These are phyloP conservation scores for Venturia pyrina DNA, from an alignment of 2,329 filamentous ascomycete species.

Conservation along the genomic window DNA sequence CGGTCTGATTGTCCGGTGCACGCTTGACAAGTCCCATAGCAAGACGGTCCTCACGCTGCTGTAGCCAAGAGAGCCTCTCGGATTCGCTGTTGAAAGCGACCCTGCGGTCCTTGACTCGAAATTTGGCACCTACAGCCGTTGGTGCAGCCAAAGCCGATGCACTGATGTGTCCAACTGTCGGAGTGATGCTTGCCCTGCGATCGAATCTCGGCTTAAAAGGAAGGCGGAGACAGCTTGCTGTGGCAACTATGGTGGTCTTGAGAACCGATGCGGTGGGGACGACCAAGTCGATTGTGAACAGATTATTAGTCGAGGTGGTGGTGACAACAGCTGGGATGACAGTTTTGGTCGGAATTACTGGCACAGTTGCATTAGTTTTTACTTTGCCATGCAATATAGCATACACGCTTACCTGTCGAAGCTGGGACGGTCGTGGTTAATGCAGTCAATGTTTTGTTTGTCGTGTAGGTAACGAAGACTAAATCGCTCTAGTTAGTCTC, in stretches of 20 bases:
- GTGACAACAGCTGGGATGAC: conserved; percentile 18
- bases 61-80: conserved; percentile 13
- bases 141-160: conserved; percentile 14
- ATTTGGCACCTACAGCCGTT: conserved; percentile 16
- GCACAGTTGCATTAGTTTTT: neutral
- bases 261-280: conserved; percentile 16
- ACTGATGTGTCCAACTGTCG: conserved; percentile 15
- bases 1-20: conserved; percentile 26
- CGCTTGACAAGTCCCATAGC: conserved; percentile 19
- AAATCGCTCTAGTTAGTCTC: conserved; percentile 5
- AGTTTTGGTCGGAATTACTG: conserved; percentile 18
- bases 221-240: conserved; percentile 23
- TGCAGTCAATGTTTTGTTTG: conserved; percentile 18
- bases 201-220: conserved; percentile 17
- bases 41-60: conserved; percentile 20
- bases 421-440: conserved; percentile 17
- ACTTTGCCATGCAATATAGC: neutral
- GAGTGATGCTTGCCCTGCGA: conserved; percentile 20
- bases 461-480: conserved; percentile 17
- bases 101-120: conserved; percentile 18
- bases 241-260: conserved; percentile 21
- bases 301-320: conserved; percentile 21
- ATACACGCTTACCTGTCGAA: conserved; percentile 13
- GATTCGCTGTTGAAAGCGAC: conserved; percentile 14
- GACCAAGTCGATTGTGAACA: conserved; percentile 21